Evolutionary conservation across 441 rosid genomes (phyloP), one percentile per base, ranked within the genome.

Genomic region (Dalechampia spathulata): DNA sequence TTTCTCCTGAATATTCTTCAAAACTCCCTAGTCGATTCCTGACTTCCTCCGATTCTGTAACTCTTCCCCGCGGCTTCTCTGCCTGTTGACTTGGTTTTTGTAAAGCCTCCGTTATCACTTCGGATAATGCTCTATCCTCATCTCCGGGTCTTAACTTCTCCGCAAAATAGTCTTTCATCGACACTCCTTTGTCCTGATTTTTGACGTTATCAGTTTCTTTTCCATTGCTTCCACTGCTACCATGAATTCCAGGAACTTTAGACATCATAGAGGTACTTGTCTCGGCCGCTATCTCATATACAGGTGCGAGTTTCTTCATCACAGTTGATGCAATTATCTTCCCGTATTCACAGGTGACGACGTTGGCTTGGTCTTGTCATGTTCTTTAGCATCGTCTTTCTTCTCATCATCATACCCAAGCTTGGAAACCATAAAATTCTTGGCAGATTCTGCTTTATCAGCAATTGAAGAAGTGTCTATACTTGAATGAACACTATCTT

Each of bases 91-190:
- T 76, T 55, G 47, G 62, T 50, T 48, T 68, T 21, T 66, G 70
- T 57, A 80, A 69, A 22, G 78, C 71, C 57, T 72, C 86, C 0
- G 83, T 47, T 12, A 87, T 84, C 49, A 80, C 62, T 43, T 83
- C 83, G 2, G 90, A 74, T 7, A 85, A 66, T 0, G 94, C 94
- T 66, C 41, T 80, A 50, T 87, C 91, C 45, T 76, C 96, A 20
- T 85, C 96, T n/a, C 91, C 79, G 2, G 90, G 85, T 75, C 14
- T 81, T 49, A 86, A 43, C 52, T 81, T 86, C 65, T 78, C 90
- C 6, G 74, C 69, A 0, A 83, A 4, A 42, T 83, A 85, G n/a
- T 63, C 71, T 70, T 60, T 90, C 61, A 75, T 39, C 0, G 89
- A 58, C 14, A 70, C 75, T 42, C 78, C 75, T 67, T 70, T 78